Evolutionary conservation across 2,329 filamentous ascomycete genomes (phyloP).

Genomic region (Stagonosporopsis rhizophila): DNA sequence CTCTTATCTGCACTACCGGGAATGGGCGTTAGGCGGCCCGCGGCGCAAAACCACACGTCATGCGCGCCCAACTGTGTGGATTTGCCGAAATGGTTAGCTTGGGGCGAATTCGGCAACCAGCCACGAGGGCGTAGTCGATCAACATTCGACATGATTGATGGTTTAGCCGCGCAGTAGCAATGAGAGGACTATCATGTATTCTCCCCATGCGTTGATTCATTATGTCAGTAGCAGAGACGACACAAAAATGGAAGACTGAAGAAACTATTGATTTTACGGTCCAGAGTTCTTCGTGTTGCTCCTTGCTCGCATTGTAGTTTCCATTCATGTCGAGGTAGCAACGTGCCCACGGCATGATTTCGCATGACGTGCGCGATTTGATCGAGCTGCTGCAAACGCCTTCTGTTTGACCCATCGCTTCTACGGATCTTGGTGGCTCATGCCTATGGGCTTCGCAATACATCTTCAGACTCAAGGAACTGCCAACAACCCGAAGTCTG

Average conservation of each 20-base stretch:
- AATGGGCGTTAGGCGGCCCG: conserved; percentile 13
- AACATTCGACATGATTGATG: background rate
- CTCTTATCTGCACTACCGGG: conserved; percentile 21
- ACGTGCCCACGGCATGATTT: background rate
- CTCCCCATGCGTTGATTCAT: too few species aligned
- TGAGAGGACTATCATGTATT: too few species aligned
- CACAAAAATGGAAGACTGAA: background rate
- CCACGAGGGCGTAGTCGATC: background rate
- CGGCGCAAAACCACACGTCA: conserved; percentile 13
- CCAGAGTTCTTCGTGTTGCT: background rate
- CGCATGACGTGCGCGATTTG: background rate
- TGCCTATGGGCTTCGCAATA: background rate
- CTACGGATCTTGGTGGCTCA: background rate
- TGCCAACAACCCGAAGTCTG: background rate
- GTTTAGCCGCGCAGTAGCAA: background rate
- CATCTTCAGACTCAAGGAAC: background rate
- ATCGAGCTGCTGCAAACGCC: background rate
- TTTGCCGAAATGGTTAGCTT: conserved; percentile 4
- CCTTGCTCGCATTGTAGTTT: background rate
- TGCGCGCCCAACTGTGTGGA: conserved; percentile 1
- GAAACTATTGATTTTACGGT: background rate
- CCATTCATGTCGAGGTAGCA: background rate
- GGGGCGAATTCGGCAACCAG: background rate
- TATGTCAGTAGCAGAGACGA: background rate
- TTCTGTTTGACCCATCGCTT: background rate